These are phyloP conservation scores for Tolypocladium cylindrosporum DNA, from an alignment of 2,329 filamentous ascomycete species.

Conservation along the genomic window DNA sequence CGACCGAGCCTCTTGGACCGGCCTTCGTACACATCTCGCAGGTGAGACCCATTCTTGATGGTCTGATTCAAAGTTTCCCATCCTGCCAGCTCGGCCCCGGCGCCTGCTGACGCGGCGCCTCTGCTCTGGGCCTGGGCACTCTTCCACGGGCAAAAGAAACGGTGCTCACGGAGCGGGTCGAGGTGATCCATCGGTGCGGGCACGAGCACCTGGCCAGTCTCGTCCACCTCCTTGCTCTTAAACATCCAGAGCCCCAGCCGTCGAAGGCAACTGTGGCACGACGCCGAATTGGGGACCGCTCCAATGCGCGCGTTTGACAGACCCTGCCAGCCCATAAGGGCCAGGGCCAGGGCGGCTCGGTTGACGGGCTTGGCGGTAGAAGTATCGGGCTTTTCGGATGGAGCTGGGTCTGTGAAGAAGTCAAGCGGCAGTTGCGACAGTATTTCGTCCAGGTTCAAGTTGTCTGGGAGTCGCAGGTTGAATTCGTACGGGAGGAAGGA, in stretches of 20 bases:
- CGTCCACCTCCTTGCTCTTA: conserved; percentile 58
- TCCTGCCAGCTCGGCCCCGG: conserved; percentile 31
- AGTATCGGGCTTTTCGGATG: conserved; percentile 17
- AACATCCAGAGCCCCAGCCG: conserved; percentile 93
- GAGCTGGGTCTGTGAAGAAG: conserved; percentile 41
- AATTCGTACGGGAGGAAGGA: conserved; percentile 51
- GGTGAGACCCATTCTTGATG: conserved; percentile 47
- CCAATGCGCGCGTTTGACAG: conserved; percentile 43
- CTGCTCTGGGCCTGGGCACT: conserved; percentile 50
- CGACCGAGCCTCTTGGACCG: conserved; percentile 15
- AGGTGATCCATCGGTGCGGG: conserved; percentile 56
- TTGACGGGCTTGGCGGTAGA: conserved; percentile 31
- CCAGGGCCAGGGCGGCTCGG: conserved; percentile 55
- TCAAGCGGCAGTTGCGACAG: conserved; percentile 39
- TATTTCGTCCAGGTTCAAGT: conserved; percentile 39
- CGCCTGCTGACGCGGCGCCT: conserved; percentile 19
- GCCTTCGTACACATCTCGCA: conserved; percentile 29
- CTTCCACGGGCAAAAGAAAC: conserved; percentile 78
- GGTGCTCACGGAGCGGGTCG: conserved; percentile 62
- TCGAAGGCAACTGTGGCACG: conserved; percentile 78
- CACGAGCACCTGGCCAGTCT: conserved; percentile 40
- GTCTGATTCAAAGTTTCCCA: conserved; percentile 47
- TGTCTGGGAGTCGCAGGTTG: conserved; percentile 47
- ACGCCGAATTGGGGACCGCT: conserved; percentile 60
- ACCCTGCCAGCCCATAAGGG: conserved; percentile 70